A percentile compares a stretch with the other conserved stretches of the same genome.
Conservation (phyloP, 805 yeast species). For the Lipomyces oligophaga region DNA sequence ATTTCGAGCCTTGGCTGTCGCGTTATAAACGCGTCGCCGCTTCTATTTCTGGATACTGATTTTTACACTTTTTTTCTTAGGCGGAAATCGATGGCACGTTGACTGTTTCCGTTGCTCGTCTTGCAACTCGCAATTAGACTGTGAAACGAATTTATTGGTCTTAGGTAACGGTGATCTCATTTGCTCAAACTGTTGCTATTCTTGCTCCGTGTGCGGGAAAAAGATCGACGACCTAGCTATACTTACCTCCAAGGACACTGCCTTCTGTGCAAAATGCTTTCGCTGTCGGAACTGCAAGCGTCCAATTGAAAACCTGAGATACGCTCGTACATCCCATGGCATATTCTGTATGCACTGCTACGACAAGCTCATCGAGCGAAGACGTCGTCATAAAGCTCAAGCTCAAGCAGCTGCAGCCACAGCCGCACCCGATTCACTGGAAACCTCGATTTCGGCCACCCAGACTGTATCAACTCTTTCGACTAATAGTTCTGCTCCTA, state of each 20-base stretch:
- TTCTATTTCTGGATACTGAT: too few species aligned
- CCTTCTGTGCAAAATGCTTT: conserved; percentile 88
- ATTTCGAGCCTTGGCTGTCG: neutral
- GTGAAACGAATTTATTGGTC: conserved; percentile 84
- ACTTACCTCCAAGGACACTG: conserved; percentile 81
- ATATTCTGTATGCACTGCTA: conserved; percentile 92
- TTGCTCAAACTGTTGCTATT: conserved; percentile 88
- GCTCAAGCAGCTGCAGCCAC: neutral
- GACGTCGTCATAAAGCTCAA: conserved; percentile 48
- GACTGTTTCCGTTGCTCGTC: conserved; percentile 87
- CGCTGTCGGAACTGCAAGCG: conserved; percentile 82
- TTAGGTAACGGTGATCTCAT: conserved; percentile 89
- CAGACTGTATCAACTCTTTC: too few species aligned
- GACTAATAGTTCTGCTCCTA: too few species aligned
- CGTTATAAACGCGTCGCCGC: too few species aligned
- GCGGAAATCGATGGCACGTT: conserved; percentile 94
- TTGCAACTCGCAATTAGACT: conserved; percentile 73
- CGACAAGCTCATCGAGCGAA: conserved; percentile 70
- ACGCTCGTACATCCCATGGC: conserved; percentile 91
- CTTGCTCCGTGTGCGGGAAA: conserved; percentile 77
- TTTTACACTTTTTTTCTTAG: conserved; percentile 35
- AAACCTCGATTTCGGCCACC: neutral
- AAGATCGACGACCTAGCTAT: conserved; percentile 92
- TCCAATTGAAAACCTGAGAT: conserved; percentile 80
- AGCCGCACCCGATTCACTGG: neutral